phyloP scores from a whole-genome alignment of 2,329 filamentous ascomycete genomes.

The Fusarium albidum region DNA sequence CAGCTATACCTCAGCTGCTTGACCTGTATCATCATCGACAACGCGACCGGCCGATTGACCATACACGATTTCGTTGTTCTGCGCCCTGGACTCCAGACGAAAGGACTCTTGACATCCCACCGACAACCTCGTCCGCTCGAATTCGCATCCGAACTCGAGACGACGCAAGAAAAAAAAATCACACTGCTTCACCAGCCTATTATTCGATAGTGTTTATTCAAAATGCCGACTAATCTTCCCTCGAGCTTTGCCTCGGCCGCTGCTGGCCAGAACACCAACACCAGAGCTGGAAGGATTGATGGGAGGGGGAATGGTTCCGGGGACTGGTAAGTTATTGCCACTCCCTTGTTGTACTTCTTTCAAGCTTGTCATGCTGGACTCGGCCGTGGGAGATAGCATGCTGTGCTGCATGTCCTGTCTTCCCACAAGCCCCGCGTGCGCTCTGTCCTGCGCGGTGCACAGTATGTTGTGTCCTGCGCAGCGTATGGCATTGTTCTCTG shows the following conservation, averaged over 20 bases:
- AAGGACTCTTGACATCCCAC: constrained; percentile 30
- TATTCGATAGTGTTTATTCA: constrained; percentile 38
- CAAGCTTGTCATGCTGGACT: constrained; percentile 8
- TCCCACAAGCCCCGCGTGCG: constrained; percentile 20
- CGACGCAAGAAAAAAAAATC: constrained; percentile 10
- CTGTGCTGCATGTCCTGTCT: constrained; percentile 33
- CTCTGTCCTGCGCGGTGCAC: constrained; percentile 13
- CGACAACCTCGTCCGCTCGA: constrained; percentile 24
- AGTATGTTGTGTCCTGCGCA: constrained; percentile 17
- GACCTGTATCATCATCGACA: constrained; percentile 21
- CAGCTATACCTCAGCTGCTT: constrained; percentile 22
- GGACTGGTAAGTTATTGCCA: constrained; percentile 71
- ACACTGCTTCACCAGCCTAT: constrained; percentile 8
- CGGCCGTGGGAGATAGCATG: constrained; percentile 19
- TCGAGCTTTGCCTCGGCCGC: constrained; percentile 87
- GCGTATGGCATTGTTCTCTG: constrained; percentile 18
- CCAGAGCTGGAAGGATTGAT: constrained; percentile 66
- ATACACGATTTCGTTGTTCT: constrained; percentile 26
- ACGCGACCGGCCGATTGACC: constrained; percentile 27
- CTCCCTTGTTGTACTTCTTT: constrained; percentile 18
- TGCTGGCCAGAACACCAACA: constrained; percentile 73
- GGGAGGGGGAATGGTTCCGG: constrained; percentile 65
- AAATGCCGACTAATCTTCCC: constrained; percentile 77
- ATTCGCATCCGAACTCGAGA: constrained; percentile 28
- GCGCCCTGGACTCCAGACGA: constrained; percentile 33